Conservation (phyloP, 2,329 filamentous ascomycete species). For the Phialophora verrucosa region DNA sequence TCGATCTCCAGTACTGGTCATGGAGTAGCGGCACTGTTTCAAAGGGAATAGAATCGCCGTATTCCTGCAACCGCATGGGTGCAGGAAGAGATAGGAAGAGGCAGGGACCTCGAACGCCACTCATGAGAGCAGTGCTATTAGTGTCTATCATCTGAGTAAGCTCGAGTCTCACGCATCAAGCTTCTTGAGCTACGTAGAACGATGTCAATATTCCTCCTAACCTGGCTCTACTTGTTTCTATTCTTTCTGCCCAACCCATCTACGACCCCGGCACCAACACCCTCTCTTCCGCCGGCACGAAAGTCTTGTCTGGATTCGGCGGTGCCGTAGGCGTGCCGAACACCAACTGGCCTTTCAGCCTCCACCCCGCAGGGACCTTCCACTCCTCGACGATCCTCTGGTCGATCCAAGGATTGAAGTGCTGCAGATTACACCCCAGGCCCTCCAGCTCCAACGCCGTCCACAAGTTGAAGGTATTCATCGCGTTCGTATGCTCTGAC, state of each 20-base stretch:
- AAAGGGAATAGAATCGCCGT: background rate
- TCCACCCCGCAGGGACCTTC: constrained; percentile 1
- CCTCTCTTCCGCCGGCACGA: background rate
- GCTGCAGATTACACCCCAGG: constrained; percentile 5
- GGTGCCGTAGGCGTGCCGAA: constrained; percentile 6
- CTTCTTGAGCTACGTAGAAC: too few species aligned
- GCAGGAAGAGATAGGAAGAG: background rate
- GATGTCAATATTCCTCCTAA: too few species aligned
- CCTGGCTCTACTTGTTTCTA: too few species aligned
- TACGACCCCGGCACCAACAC: background rate
- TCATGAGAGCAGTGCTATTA: background rate
- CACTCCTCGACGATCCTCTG: background rate
- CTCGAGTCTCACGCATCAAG: too few species aligned
- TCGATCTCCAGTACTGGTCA: background rate
- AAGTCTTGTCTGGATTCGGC: background rate
- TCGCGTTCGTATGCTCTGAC: constrained; percentile 11
- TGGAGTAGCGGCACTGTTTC: background rate
- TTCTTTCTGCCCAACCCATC: too few species aligned
- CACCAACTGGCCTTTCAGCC: constrained; percentile 5
- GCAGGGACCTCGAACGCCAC: background rate
- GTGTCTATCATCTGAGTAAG: too few species aligned
- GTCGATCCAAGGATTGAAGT: constrained; percentile 6
- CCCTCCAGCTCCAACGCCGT: constrained; percentile 3
- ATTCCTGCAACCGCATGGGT: too few species aligned
- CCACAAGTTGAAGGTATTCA: constrained; percentile 8